Evolutionary conservation across 495 filamentous ascomycete species (phyloP).

Genomic region (Lindgomyces ingoldianus): DNA sequence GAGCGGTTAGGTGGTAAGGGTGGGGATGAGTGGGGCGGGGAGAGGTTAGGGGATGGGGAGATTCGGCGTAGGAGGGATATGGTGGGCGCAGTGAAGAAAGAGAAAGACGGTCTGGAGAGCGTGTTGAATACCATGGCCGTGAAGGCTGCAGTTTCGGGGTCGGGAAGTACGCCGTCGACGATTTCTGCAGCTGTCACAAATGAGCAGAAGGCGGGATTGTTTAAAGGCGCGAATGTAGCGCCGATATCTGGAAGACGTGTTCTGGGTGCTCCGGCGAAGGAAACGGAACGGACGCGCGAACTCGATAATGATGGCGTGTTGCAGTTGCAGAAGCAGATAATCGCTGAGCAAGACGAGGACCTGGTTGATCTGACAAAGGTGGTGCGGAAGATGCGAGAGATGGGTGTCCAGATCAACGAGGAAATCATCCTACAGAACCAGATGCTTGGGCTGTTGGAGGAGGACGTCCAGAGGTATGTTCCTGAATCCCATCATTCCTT

Average conservation of each 20-base stretch:
- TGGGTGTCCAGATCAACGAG: slow-evolving; percentile 80
- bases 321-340: slow-evolving; percentile 79
- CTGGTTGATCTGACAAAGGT: slow-evolving; percentile 75
- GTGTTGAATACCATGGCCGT: slow-evolving; percentile 71
- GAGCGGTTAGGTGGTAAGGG: slow-evolving; percentile 48
- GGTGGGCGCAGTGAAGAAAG: slow-evolving; percentile 72
- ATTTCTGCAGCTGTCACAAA: slow-evolving; percentile 41
- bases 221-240: slow-evolving; percentile 42
- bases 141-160: slow-evolving; percentile 44
- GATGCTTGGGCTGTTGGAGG: slow-evolving; percentile 72
- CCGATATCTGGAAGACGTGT: slow-evolving; percentile 59
- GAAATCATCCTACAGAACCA: slow-evolving; percentile 84
- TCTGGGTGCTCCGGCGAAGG: slow-evolving; percentile 68
- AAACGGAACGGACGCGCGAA: slow-evolving; percentile 85
- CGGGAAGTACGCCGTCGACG: slow-evolving; percentile 10
- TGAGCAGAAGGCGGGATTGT: slow-evolving; percentile 56
- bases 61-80: slow-evolving; percentile 77
- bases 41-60: slow-evolving; percentile 80
- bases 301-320: slow-evolving; percentile 87
- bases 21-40: slow-evolving; percentile 42
- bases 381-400: slow-evolving; percentile 77
- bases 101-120: slow-evolving; percentile 83
- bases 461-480: slow-evolving; percentile 67
- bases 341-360: slow-evolving; percentile 81
- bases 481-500: background rate